Conservation (phyloP, 768 basidiomycete species). For the Pleurotus cornucopiae region DNA sequence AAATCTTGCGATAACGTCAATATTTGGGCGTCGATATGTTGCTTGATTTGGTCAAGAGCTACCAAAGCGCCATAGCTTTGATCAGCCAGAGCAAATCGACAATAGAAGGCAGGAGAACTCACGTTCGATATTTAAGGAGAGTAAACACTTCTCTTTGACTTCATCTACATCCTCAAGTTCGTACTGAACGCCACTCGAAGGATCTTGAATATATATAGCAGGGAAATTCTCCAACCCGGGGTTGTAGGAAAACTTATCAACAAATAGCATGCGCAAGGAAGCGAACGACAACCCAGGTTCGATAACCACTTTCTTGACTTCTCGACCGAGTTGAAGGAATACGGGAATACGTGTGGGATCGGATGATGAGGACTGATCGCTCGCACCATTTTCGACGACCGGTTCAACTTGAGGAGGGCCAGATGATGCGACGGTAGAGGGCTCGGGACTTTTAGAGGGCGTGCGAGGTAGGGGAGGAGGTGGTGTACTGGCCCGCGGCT, state of each 20-base stretch:
- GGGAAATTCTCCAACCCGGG: conserved; percentile 93
- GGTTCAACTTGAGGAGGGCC: neutral
- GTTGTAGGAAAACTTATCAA: conserved; percentile 92
- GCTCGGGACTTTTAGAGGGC: conserved; percentile 38
- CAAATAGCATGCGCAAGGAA: conserved; percentile 80
- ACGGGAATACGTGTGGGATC: conserved; percentile 45
- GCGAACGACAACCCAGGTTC: conserved; percentile 70
- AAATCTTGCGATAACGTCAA: conserved; percentile 80
- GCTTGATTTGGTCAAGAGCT: conserved; percentile 98
- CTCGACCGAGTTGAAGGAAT: conserved; percentile 85
- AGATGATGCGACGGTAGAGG: conserved; percentile 13
- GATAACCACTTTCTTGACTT: conserved; percentile 82
- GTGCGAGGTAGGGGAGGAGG: conserved; percentile 45
- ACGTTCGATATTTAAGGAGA: conserved; percentile 97
- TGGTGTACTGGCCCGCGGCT: conserved; percentile 27
- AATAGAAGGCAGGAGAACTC: conserved; percentile 24
- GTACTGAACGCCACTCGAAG: conserved; percentile 88
- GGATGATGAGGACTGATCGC: conserved; percentile 8
- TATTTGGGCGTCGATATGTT: conserved; percentile 94
- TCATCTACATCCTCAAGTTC: conserved; percentile 95
- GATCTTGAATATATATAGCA: conserved; percentile 92
- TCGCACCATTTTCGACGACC: conserved; percentile 1
- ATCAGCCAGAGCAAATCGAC: conserved; percentile 6
- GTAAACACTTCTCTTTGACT: conserved; percentile 79
- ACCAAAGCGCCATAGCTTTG: conserved; percentile 9